Percentiles rank a stretch among this genome's conserved stretches.
These are phyloP conservation scores for Volvox carteri DNA, from an alignment of 163 green algal species.

Conservation along the genomic window DNA sequence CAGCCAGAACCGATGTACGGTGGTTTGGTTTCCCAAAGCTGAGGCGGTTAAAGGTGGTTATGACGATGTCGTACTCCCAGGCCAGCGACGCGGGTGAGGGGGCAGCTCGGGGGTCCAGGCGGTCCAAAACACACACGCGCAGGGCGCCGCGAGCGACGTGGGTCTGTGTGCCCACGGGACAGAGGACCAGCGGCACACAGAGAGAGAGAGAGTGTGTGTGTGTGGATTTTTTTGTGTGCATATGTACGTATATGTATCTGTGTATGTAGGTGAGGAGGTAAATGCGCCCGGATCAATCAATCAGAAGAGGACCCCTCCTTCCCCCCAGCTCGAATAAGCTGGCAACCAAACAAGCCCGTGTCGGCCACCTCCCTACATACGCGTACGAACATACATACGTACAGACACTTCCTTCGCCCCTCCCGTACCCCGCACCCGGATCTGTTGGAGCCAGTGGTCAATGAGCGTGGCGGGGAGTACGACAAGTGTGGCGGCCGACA, in stretches of 20 bases:
- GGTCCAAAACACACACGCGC: constrained; percentile 76
- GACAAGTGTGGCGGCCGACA: constrained; percentile 94
- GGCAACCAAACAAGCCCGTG: too few species aligned
- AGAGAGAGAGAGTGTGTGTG: too few species aligned
- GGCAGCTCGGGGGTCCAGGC: not conserved
- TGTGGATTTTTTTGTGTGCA: too few species aligned
- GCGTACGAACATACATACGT: not conserved
- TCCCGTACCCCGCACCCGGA: constrained; percentile 59
- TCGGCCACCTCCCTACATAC: not conserved
- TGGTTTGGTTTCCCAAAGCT: not conserved
- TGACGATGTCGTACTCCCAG: constrained; percentile 90
- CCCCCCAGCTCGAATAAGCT: too few species aligned
- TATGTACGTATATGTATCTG: too few species aligned
- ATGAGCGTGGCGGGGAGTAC: constrained; percentile 91
- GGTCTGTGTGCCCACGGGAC: constrained; percentile 26
- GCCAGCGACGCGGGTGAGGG: constrained; percentile 77
- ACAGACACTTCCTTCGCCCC: not conserved
- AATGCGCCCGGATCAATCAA: too few species aligned
- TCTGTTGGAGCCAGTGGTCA: constrained; percentile 84
- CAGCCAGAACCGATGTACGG: not conserved
- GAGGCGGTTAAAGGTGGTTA: constrained; percentile 73
- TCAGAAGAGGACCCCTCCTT: too few species aligned
- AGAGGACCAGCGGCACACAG: too few species aligned
- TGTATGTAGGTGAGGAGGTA: too few species aligned
- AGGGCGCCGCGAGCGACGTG: constrained; percentile 76